phyloP scores from a whole-genome alignment of 148 eudicot species.

The Hydrangea macrophylla region DNA sequence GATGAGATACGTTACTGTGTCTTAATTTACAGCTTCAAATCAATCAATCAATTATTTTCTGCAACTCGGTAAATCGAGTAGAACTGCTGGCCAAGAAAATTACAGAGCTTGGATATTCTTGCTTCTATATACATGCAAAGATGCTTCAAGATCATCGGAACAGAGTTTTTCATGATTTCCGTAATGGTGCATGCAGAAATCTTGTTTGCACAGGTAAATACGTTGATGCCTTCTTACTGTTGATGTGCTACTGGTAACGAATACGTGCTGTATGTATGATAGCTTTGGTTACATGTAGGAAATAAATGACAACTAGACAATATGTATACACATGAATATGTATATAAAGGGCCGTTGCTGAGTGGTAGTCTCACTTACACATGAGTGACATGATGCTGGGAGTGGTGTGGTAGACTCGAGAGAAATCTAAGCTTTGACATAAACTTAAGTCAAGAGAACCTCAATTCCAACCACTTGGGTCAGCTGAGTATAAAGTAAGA shows the following conservation, averaged over 20 bases:
- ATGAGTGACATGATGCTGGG: no score
- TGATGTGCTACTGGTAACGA: background rate
- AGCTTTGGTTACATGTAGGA: background rate
- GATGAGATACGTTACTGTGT: background rate
- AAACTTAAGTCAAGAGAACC: no score
- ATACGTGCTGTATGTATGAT: background rate
- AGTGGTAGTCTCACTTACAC: no score
- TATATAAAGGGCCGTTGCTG: no score
- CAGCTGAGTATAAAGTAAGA: no score
- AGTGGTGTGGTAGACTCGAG: no score
- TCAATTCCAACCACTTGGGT: no score
- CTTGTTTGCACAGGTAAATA: conserved; percentile 86
- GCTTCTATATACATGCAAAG: conserved; percentile 90
- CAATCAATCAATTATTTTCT: conserved; percentile 91
- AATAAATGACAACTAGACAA: no score
- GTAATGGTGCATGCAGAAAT: conserved; percentile 94
- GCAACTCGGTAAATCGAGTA: conserved; percentile 92
- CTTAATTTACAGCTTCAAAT: conserved; percentile 77
- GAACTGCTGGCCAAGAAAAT: conserved; percentile 90
- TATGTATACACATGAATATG: no score
- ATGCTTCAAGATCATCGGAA: conserved; percentile 96
- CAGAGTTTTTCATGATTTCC: conserved; percentile 88
- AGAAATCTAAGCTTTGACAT: no score
- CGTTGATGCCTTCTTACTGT: background rate
- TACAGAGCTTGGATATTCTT: conserved; percentile 88